Conservation (phyloP, 1,139 yeast species). For the Kluyveromyces sp. region DNA sequence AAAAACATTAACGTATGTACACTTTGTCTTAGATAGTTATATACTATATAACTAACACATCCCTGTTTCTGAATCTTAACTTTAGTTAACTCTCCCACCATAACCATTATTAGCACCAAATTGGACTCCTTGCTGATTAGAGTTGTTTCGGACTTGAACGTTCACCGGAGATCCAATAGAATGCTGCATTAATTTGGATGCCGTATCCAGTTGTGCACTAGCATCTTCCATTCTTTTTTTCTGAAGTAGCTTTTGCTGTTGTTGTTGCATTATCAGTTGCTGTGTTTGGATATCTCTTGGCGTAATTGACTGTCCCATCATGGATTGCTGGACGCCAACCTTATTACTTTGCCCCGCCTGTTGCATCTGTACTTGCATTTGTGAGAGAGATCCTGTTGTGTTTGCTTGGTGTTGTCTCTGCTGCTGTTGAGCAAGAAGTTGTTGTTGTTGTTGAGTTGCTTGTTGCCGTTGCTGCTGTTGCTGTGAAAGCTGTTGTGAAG, state of each 20-base stretch:
- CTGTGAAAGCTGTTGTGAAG: constrained; percentile 19
- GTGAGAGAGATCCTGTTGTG: constrained; percentile 1
- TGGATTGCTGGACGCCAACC: neutral
- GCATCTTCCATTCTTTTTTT: constrained; percentile 25
- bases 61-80: neutral
- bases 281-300: constrained; percentile 4
- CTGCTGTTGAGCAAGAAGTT: constrained; percentile 24
- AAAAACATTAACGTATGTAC: too few species aligned
- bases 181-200: constrained; percentile 23
- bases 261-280: constrained; percentile 20
- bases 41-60: too few species aligned
- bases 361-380: neutral
- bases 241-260: constrained; percentile 27
- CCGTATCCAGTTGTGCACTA: constrained; percentile 24
- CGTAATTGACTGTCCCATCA: constrained; percentile 2
- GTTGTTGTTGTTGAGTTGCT: constrained; percentile 38
- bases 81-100: constrained; percentile 21
- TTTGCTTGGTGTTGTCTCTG: constrained; percentile 29
- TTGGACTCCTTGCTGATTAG: constrained; percentile 19
- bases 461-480: constrained; percentile 20
- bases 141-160: constrained; percentile 13
- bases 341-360: neutral
- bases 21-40: too few species aligned
- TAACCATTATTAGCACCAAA: constrained; percentile 14
- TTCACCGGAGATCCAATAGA: constrained; percentile 13